phyloP scores from a whole-genome alignment of 1,284 basidiomycete species.

The Ustilago loliicola region DNA sequence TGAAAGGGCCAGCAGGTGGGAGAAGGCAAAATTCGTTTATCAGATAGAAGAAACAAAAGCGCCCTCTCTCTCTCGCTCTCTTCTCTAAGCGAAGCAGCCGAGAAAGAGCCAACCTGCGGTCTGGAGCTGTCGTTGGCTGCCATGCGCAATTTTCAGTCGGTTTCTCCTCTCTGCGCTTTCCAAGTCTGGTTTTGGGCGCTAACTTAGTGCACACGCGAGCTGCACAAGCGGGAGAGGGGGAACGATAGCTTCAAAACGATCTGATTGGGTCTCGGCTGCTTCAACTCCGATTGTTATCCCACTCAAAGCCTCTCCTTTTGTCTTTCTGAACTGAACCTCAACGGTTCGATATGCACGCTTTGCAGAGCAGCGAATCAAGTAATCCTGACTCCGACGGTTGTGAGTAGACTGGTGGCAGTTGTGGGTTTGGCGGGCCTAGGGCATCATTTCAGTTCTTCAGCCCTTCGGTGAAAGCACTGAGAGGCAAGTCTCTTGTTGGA shows the following conservation, averaged over 20 bases:
- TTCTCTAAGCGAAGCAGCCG: slow-evolving; percentile 12
- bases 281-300: slow-evolving; percentile 5
- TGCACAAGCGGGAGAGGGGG: slow-evolving; percentile 7
- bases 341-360: slow-evolving; percentile 24
- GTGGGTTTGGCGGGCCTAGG: slow-evolving; percentile 23
- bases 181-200: no score
- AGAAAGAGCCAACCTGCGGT: background rate
- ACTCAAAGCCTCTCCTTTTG: background rate
- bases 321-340: background rate
- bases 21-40: slow-evolving; percentile 13
- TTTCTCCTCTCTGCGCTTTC: background rate
- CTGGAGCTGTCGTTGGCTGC: background rate
- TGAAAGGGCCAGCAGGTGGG: background rate
- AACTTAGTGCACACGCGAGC: slow-evolving; percentile 7
- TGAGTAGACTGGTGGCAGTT: background rate
- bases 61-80: background rate
- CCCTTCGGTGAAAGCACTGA: no score
- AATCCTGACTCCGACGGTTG: slow-evolving; percentile 20
- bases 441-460: background rate
- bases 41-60: slow-evolving; percentile 28
- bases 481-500: no score
- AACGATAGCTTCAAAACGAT: background rate
- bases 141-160: background rate
- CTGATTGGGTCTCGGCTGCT: slow-evolving; percentile 13
- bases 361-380: slow-evolving; percentile 10